A percentile compares a stretch with the other conserved stretches of the same genome.
Evolutionary conservation across 2,329 filamentous ascomycete genomes (phyloP).

Genomic region (Neopestalotiopsis clavispora): DNA sequence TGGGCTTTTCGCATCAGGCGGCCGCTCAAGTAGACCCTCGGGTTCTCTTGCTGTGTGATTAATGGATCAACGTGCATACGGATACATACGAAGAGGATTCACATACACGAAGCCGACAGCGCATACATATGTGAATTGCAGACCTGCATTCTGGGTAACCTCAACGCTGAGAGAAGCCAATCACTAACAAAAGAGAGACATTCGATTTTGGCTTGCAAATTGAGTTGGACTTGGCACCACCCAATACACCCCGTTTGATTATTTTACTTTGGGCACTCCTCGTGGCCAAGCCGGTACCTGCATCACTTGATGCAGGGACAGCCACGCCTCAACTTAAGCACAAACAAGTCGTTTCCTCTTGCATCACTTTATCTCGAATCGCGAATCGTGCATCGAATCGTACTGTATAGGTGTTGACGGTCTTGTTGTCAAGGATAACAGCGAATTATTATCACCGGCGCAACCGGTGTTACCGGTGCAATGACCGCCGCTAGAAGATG

Average conservation of each 20-base stretch:
- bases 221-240: constrained; percentile 1
- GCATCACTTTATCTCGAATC: neutral
- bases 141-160: neutral
- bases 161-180: neutral
- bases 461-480: neutral
- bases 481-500: neutral
- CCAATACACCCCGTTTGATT: neutral
- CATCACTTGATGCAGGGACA: neutral
- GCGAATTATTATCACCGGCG: neutral
- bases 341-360: neutral
- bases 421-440: neutral
- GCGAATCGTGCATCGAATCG: neutral
- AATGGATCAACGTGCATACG: neutral
- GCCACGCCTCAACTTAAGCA: neutral
- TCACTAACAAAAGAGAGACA: neutral
- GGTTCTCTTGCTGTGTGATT: neutral
- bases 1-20: neutral
- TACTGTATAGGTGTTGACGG: neutral
- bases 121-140: neutral
- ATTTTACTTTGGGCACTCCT: neutral
- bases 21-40: neutral
- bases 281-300: constrained; percentile 1
- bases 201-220: neutral
- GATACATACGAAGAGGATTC: neutral
- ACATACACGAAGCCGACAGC: neutral